Base-by-base conservation (phyloP, 345 rosid species). In the Conringia planisiliqua region DNA sequence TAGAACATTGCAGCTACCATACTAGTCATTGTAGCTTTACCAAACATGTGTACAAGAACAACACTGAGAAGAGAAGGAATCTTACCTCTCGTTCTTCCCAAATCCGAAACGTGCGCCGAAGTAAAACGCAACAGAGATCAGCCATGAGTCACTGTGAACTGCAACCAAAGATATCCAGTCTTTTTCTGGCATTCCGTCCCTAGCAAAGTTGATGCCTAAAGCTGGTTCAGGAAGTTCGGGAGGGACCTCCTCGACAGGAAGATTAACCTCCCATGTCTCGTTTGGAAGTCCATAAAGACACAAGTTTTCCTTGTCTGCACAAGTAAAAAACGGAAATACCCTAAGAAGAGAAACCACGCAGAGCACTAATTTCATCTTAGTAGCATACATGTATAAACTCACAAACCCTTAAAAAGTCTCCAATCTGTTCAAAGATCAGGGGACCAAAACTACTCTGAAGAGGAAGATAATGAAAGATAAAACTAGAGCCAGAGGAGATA, bases 151-250 rank as follows among this genome's bases (percentile, higher is more conserved):
- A 55, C 99, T 90, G 76, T 95, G 99, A 74, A 95, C 97, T 32
- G 99, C 97, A 70, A 95, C 97, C 80, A 95, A 79, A 6, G 96
- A 89, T 62, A 95, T 75, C 99, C 99, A 95, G 80, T 95, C 99
- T 80, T 88, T 90, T 76, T 95, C 99, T 72, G 81, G 92, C 98
- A 95, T 95, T 22, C 99, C 99, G 74, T 95, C 94, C 71, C 99
- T 89, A 13, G 99, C 99, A 58, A 95, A 95, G 82, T 95, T 95
- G 74, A 95, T 95, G 38, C 99, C 99, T 46, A 95, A 59, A 1
- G 98, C 99, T 26, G 99, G 99, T 78, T 95, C 98, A 26, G 99
- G 99, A 77, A 95, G 99, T 88, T 95, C 99, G 1, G 99, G 98
- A 61, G 98, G 99, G 68, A 95, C 99, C 82, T 95, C 99, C 74